A percentile compares a stretch with the other conserved stretches of the same genome.
phyloP scores from a whole-genome alignment of 1,284 basidiomycete genomes.

The Prillingera fragicola region DNA sequence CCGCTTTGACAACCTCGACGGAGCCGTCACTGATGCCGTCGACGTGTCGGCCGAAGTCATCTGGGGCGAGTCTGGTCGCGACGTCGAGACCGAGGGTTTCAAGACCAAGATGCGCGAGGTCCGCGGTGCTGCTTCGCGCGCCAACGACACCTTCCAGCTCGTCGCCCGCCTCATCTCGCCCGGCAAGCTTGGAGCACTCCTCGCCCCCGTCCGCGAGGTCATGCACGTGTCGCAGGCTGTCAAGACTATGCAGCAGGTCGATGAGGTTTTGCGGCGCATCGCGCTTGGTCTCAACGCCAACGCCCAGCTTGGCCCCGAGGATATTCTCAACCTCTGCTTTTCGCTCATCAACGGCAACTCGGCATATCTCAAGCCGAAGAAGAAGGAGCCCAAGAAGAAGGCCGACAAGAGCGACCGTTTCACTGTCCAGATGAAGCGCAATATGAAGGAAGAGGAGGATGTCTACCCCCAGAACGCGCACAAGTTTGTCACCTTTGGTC shows the following conservation, averaged over 20 bases:
- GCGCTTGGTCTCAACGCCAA: constrained; percentile 83
- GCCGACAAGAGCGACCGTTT: constrained; percentile 54
- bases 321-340: constrained; percentile 77
- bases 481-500: constrained; percentile 86
- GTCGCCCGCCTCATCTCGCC: constrained; percentile 73
- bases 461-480: constrained; percentile 72
- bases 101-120: constrained; percentile 93
- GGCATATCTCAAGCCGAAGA: constrained; percentile 55
- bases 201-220: constrained; percentile 75
- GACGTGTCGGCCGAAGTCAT: constrained; percentile 85
- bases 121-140: constrained; percentile 67
- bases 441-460: constrained; percentile 56
- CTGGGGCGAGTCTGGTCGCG: constrained; percentile 89
- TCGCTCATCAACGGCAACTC: constrained; percentile 88
- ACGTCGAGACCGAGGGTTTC: constrained; percentile 83
- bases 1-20: constrained; percentile 63
- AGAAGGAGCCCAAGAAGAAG: constrained; percentile 34
- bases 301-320: constrained; percentile 61
- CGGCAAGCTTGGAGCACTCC: constrained; percentile 65
- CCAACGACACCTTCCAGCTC: constrained; percentile 76
- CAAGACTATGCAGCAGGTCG: constrained; percentile 78
- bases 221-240: constrained; percentile 78
- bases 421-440: constrained; percentile 72
- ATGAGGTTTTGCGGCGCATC: constrained; percentile 80
- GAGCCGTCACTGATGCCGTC: constrained; percentile 69